Evolutionary conservation across 2,329 filamentous ascomycete species (phyloP).

Genomic region (Tolypocladium tropicale): DNA sequence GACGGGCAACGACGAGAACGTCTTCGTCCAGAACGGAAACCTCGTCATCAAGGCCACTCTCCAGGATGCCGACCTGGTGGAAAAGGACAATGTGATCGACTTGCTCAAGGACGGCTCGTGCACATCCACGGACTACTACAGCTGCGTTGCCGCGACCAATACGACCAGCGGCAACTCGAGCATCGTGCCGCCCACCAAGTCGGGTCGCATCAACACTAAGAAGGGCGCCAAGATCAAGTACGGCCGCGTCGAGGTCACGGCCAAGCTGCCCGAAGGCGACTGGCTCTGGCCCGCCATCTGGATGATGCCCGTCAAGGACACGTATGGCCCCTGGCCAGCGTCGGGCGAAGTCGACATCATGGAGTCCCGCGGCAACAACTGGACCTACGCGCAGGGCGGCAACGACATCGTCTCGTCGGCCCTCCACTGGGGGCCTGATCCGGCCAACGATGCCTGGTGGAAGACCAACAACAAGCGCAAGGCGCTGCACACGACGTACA

Average conservation of each 20-base stretch:
- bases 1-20: slow-evolving; percentile 61
- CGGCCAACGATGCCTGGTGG: slow-evolving; percentile 70
- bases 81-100: slow-evolving; percentile 57
- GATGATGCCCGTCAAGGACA: slow-evolving; percentile 68
- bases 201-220: slow-evolving; percentile 68
- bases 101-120: slow-evolving; percentile 57
- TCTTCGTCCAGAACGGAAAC: slow-evolving; percentile 58
- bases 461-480: slow-evolving; percentile 68
- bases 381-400: slow-evolving; percentile 64
- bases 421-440: slow-evolving; percentile 72
- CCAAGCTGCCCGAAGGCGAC: slow-evolving; percentile 66
- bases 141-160: slow-evolving; percentile 64
- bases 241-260: slow-evolving; percentile 70
- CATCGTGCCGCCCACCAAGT: slow-evolving; percentile 68
- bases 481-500: slow-evolving; percentile 66
- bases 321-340: slow-evolving; percentile 66
- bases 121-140: slow-evolving; percentile 44
- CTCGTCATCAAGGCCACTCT: slow-evolving; percentile 71
- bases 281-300: slow-evolving; percentile 92
- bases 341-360: slow-evolving; percentile 80
- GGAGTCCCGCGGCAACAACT: slow-evolving; percentile 75
- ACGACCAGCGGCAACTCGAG: slow-evolving; percentile 58
- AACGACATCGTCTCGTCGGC: slow-evolving; percentile 73
- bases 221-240: slow-evolving; percentile 64
- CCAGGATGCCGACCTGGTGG: slow-evolving; percentile 56